These are phyloP conservation scores for Astragalus glycyphyllos DNA, from an alignment of 306 rosid species.

Conservation along the genomic window DNA sequence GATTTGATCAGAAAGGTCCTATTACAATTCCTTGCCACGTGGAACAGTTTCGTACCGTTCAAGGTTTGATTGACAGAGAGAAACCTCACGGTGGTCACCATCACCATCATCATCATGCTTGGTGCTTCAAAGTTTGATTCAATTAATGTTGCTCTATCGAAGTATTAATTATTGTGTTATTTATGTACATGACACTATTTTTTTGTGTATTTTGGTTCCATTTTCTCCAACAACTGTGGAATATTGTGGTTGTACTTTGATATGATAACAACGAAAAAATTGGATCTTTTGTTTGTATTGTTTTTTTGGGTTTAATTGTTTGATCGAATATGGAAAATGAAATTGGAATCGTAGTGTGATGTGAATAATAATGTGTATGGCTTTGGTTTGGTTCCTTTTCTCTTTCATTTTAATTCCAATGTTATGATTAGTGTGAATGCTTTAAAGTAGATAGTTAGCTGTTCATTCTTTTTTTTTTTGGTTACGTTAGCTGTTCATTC, in stretches of 20 bases:
- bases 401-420: neutral
- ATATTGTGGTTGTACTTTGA: conserved; percentile 37
- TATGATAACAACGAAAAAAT: conserved; percentile 41
- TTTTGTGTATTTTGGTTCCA: neutral
- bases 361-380: neutral
- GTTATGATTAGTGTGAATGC: conserved; percentile 29
- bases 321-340: conserved; percentile 22
- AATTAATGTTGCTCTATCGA: neutral
- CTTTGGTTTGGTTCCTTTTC: neutral
- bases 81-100: conserved; percentile 14
- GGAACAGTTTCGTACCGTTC: conserved; percentile 74
- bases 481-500: neutral
- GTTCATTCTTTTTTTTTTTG: too few species aligned
- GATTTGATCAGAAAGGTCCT: conserved; percentile 86
- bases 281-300: conserved; percentile 37
- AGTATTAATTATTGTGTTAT: too few species aligned
- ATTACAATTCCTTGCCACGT: conserved; percentile 90
- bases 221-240: conserved; percentile 37
- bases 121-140: conserved; percentile 77
- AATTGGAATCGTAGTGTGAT: conserved; percentile 28
- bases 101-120: conserved; percentile 54
- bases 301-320: conserved; percentile 36
- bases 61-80: conserved; percentile 67
- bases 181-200: conserved; percentile 19
- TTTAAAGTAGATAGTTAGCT: conserved; percentile 17